A percentile compares a stretch with the other conserved stretches of the same genome.
phyloP scores from a whole-genome alignment of 257 asterid genomes.

The Solanum habrochaites region DNA sequence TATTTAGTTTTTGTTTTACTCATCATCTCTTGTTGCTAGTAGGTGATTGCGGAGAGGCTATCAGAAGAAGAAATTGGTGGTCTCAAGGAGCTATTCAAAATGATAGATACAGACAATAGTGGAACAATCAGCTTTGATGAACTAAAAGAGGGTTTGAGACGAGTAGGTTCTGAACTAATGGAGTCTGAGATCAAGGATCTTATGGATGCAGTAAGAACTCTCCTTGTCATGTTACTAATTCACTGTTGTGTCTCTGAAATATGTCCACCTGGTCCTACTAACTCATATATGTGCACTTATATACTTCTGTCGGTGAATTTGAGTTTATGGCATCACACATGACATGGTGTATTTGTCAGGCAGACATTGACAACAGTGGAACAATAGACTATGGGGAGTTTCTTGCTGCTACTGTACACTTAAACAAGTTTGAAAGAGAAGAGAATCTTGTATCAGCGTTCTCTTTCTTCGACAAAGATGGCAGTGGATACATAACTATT shows the following conservation, averaged over 20 bases:
- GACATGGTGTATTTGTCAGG: constrained; percentile 30
- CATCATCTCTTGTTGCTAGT: neutral
- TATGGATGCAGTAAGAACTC: constrained; percentile 65
- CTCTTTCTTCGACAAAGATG: constrained; percentile 81
- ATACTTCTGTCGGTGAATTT: neutral
- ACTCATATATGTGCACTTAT: neutral
- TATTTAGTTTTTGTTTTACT: neutral
- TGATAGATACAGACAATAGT: constrained; percentile 86
- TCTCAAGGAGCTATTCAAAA: constrained; percentile 72
- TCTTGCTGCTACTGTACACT: constrained; percentile 90
- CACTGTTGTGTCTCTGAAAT: neutral
- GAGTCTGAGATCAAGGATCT: constrained; percentile 91
- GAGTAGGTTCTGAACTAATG: constrained; percentile 91
- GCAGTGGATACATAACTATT: constrained; percentile 89
- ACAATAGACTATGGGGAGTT: constrained; percentile 94
- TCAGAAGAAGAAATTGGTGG: constrained; percentile 98
- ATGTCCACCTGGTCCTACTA: neutral
- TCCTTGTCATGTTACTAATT: neutral
- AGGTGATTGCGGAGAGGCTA: constrained; percentile 89
- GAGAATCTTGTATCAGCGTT: constrained; percentile 80
- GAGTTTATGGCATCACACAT: neutral
- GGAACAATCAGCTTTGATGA: constrained; percentile 92
- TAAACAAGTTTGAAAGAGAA: constrained; percentile 91
- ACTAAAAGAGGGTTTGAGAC: constrained; percentile 71
- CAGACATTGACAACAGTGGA: constrained; percentile 87